Conservation (phyloP, 495 filamentous ascomycete species). For the Hyaloscypha bicolor region DNA sequence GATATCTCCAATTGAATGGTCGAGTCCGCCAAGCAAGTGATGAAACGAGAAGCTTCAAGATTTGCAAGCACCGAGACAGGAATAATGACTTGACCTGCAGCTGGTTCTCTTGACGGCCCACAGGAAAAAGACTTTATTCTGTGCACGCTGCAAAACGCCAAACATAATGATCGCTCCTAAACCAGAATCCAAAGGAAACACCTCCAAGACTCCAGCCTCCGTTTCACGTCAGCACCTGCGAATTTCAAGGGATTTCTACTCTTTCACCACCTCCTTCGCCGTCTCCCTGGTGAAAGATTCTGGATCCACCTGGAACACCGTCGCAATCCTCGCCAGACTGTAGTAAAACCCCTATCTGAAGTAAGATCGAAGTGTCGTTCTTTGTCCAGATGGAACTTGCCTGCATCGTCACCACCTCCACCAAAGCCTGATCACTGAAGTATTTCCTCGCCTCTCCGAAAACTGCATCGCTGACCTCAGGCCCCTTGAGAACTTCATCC, state of each 20-base stretch:
- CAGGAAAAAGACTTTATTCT: neutral
- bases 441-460: slow-evolving; percentile 22
- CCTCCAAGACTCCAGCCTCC: neutral
- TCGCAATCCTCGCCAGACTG: slow-evolving; percentile 23
- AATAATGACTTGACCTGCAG: neutral
- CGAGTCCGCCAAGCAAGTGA: neutral
- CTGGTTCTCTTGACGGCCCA: neutral
- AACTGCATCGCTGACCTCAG: slow-evolving; percentile 22
- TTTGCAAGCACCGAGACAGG: neutral
- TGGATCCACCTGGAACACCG: slow-evolving; percentile 23
- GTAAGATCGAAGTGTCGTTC: slow-evolving; percentile 3
- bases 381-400: slow-evolving; percentile 7
- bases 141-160: neutral
- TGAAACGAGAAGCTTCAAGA: neutral
- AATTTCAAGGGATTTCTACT: neutral
- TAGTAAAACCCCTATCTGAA: slow-evolving; percentile 24
- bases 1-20: neutral
- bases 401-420: slow-evolving; percentile 28
- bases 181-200: neutral
- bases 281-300: slow-evolving; percentile 12
- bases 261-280: neutral
- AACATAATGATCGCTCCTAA: neutral
- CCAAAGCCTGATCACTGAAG: slow-evolving; percentile 27
- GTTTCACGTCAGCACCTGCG: neutral
- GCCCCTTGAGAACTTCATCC: slow-evolving; percentile 20